These are phyloP conservation scores for Sparassis latifolia DNA, from an alignment of 1,284 basidiomycete species.

Conservation along the genomic window DNA sequence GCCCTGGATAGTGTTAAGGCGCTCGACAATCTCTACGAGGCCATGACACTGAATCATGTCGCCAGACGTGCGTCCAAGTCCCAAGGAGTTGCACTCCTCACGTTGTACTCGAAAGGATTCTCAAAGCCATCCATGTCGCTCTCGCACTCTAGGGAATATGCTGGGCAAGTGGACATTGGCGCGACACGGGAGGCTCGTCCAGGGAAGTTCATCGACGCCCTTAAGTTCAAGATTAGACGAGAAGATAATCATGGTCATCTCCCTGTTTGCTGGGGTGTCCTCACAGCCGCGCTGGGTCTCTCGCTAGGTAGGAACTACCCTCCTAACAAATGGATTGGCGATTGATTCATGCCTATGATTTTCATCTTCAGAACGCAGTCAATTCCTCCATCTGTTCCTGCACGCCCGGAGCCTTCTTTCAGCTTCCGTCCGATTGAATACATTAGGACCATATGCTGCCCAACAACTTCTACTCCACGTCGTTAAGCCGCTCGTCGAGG, in stretches of 20 bases:
- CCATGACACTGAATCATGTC: slow-evolving; percentile 87
- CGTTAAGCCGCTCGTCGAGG: slow-evolving; percentile 58
- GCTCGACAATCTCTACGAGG: slow-evolving; percentile 78
- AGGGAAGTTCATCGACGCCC: slow-evolving; percentile 47
- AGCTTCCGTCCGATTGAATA: slow-evolving; percentile 87
- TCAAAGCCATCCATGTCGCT: slow-evolving; percentile 36
- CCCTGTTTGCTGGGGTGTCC: slow-evolving; percentile 84
- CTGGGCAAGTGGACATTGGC: slow-evolving; percentile 12
- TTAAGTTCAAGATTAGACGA: slow-evolving; percentile 61
- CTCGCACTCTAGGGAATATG: slow-evolving; percentile 9
- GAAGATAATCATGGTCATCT: slow-evolving; percentile 77
- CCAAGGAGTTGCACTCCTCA: slow-evolving; percentile 91
- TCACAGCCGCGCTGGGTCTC: slow-evolving; percentile 75
- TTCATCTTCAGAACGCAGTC: slow-evolving; percentile 50
- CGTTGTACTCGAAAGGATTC: slow-evolving; percentile 82
- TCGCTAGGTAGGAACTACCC: slow-evolving; percentile 49
- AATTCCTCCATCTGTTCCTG: slow-evolving; percentile 88
- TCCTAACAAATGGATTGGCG: background rate
- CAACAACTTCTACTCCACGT: slow-evolving; percentile 83
- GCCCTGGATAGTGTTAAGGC: slow-evolving; percentile 37
- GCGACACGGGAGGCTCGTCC: slow-evolving; percentile 15
- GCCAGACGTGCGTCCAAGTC: slow-evolving; percentile 82
- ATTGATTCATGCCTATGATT: background rate
- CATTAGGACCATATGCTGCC: slow-evolving; percentile 88
- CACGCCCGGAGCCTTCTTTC: slow-evolving; percentile 88